Percentiles rank a stretch among this genome's conserved stretches.
Conservation (phyloP, 345 rosid species). For the Syzygium oleosum region DNA sequence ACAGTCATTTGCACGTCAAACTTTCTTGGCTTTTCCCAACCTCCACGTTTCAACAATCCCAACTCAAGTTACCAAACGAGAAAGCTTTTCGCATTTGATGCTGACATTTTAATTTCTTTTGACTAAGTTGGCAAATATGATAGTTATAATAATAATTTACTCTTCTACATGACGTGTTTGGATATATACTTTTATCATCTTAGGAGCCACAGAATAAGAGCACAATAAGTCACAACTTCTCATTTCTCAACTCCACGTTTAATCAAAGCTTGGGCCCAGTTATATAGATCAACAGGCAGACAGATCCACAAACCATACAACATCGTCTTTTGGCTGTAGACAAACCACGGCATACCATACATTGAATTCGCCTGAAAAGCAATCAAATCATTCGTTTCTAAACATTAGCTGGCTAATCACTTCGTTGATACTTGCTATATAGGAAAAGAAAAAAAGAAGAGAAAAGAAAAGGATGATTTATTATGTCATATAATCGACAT, state of each 20-base stretch:
- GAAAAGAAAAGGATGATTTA: background rate
- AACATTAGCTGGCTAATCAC: background rate
- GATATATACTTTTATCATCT: background rate
- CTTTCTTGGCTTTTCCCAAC: background rate
- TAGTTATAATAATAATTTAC: background rate
- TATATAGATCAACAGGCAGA: background rate
- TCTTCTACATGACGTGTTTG: background rate
- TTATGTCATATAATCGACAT: background rate
- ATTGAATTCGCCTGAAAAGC: background rate
- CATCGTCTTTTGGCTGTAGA: background rate
- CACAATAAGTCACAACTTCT: background rate
- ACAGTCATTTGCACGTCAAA: background rate
- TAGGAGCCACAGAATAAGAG: background rate
- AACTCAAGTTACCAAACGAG: background rate
- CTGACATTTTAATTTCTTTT: background rate
- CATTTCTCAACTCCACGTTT: background rate
- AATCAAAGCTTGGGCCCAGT: background rate
- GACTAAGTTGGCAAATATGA: background rate
- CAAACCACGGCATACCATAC: background rate
- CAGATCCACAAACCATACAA: background rate
- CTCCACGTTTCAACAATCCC: background rate
- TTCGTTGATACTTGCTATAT: background rate
- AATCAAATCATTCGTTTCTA: background rate
- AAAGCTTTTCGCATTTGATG: background rate
- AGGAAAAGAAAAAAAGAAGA: background rate